These are phyloP conservation scores for Thielaviopsis euricoi DNA, from an alignment of 2,329 filamentous ascomycete species.

Conservation along the genomic window DNA sequence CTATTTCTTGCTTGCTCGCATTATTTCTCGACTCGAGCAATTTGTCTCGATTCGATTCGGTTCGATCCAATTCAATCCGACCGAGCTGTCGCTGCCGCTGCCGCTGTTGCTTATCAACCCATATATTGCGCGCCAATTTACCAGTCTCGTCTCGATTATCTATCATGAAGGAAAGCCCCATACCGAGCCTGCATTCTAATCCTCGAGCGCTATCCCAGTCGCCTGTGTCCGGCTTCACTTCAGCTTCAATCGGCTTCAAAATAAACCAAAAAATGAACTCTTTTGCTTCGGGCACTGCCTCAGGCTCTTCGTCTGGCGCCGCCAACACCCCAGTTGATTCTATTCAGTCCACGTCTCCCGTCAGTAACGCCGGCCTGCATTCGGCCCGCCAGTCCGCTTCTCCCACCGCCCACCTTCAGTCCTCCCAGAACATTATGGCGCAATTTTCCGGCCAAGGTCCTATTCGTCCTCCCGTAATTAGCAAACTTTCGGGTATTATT, in stretches of 20 bases:
- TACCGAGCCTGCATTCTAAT: conserved; percentile 27
- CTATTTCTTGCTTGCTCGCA: neutral
- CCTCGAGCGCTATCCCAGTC: conserved; percentile 18
- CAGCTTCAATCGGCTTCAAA: neutral
- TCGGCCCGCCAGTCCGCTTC: neutral
- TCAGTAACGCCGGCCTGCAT: neutral
- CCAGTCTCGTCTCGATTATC: conserved; percentile 29
- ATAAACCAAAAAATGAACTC: neutral
- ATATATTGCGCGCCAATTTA: conserved; percentile 28
- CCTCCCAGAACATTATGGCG: neutral
- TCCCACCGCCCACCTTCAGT: neutral
- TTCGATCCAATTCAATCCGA: neutral
- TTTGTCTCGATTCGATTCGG: neutral
- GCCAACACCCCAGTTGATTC: conserved; percentile 4
- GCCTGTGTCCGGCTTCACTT: neutral
- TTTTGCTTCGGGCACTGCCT: neutral
- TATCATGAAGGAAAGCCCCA: conserved; percentile 5
- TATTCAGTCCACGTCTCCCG: conserved; percentile 2
- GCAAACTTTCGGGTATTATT: conserved; percentile 6
- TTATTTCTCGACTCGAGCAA: neutral
- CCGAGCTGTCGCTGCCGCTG: too few relatives aligned
- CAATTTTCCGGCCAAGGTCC: neutral
- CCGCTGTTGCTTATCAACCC: neutral
- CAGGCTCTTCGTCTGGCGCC: neutral
- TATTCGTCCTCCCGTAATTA: neutral